Evolutionary conservation across 176 grass and related monocot genomes (phyloP), one percentile per base, ranked within the genome.

Genomic region (Triticum turgidum): DNA sequence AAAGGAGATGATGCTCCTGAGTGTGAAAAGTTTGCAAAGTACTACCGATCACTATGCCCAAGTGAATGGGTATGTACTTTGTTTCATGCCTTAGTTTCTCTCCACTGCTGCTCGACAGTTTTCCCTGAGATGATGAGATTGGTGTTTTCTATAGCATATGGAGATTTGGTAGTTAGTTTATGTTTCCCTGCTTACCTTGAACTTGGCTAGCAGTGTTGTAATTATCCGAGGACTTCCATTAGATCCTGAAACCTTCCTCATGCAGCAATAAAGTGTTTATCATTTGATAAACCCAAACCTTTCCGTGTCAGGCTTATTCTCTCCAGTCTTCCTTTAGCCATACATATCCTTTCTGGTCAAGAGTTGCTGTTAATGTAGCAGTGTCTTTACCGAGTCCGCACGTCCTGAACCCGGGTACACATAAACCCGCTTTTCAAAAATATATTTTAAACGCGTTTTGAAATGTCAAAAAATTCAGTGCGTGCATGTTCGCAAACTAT

Each of bases 21-120:
- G 80, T 94, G 92, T 66, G 89, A 97, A 11, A 97, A 94, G 59
- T 94, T 97, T 68, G 95, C 92, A 8, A 94, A 91, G 68, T 94
- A 94, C 79, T 94, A 94, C 72, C 82, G 95, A 17, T 89, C 95
- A 49, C 95, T 97, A 56, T 97, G 95, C 82, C 95, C 92, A 66
- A 86, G 88, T 82, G 89, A 97, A 92, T 97, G 95, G 92, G 92
- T 97, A 92, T 75, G 81, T 12, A 79, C 87, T 84, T 54, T 65
- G 44, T 49, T 80, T 65, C 1, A 15, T 21, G 7, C n/a, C 79
- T 10, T 12, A 6, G 9, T 42, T 80, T 65, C 8, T 21, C 35
- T n/a, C 8, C 41, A 1, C 8, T 64, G 42, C 1, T 84, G 9
- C 18, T 35, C 30, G 35, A 72, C 11, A 41, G 18, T 38, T 77